A percentile compares a stretch with the other conserved stretches of the same genome.
phyloP scores from a whole-genome alignment of 2,329 filamentous ascomycete species.

The Cladophialophora bantiana region DNA sequence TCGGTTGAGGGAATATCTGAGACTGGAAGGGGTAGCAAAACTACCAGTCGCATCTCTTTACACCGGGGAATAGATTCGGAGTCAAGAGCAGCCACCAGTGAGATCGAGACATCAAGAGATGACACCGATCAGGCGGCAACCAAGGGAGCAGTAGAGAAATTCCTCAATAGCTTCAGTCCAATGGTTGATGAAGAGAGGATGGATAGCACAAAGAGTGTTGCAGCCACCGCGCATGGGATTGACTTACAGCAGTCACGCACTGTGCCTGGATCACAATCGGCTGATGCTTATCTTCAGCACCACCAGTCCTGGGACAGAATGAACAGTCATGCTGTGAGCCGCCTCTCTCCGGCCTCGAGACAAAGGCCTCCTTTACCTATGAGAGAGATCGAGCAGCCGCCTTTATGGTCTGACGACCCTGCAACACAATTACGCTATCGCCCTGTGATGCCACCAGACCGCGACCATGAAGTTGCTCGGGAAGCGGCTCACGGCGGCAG shows the following conservation, averaged over 20 bases:
- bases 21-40: constrained; percentile 24
- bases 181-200: not conserved
- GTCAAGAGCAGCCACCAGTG: not conserved
- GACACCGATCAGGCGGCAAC: constrained; percentile 8
- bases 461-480: not conserved
- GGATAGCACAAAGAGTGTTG: not conserved
- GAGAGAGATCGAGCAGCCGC: not conserved
- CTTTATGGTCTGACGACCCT: not conserved
- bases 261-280: not conserved
- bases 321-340: not conserved
- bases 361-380: constrained; percentile 18
- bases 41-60: constrained; percentile 18
- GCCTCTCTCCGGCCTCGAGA: not conserved
- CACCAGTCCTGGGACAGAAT: not conserved
- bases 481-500: not conserved
- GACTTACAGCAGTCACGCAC: not conserved
- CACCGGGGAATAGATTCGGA: constrained; percentile 14
- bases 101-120: not conserved
- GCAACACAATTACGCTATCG: not conserved
- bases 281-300: not conserved
- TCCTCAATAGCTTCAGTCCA: constrained; percentile 36
- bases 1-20: constrained; percentile 18
- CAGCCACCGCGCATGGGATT: not conserved
- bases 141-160: constrained; percentile 31
- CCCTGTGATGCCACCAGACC: not conserved